Base-by-base conservation (phyloP, 495 filamentous ascomycete genomes). In the Penicillium waksmanii region DNA sequence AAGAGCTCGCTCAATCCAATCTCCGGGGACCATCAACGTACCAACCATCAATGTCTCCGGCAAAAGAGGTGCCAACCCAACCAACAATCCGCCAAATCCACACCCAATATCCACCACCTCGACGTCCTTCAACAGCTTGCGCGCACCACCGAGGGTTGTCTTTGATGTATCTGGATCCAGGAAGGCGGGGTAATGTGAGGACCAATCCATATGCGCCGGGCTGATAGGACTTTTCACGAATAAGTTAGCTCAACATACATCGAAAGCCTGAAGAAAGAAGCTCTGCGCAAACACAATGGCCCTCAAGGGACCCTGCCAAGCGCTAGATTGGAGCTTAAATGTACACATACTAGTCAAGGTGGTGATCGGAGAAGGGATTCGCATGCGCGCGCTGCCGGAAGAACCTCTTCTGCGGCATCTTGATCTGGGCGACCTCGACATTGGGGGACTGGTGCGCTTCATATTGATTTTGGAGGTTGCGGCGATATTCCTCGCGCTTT, bases 61-160 rank as follows among this genome's bases (percentile, higher is more conserved):
- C 56, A 98, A 74, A 15, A 85, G 76, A 6, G 92, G 91, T 12
- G 90, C 88, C 19, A 98, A 82, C 6, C 91, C 93, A 55, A 98
- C 87, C 12, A 97, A 82, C 56, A 98, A 77, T 10, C 95, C 95
- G 27, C 95, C 95, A 71, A 93, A 98, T 18, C 95, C 95, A 70
- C 95, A 98, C 13, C 95, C 95, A 61, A 98, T 97, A 79, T 98
- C 95, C 54, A 92, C 93, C n/a, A 98, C 84, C 66, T 96, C 92
- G 17, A 98, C 87, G 54, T 88, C 79, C 64, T 88, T 85, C 19
- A 77, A 75, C 27, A 93, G 67, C 18, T 78, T 75, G 59, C 69
- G 75, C 4, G 73, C 68, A 31, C 76, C 71, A 38, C 58, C 61
- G 12, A 73, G 63, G 40, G 64, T 77, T 47, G 73, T 66, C 51